phyloP scores from a whole-genome alignment of 257 asterid genomes.

The Solanum clarkiae region DNA sequence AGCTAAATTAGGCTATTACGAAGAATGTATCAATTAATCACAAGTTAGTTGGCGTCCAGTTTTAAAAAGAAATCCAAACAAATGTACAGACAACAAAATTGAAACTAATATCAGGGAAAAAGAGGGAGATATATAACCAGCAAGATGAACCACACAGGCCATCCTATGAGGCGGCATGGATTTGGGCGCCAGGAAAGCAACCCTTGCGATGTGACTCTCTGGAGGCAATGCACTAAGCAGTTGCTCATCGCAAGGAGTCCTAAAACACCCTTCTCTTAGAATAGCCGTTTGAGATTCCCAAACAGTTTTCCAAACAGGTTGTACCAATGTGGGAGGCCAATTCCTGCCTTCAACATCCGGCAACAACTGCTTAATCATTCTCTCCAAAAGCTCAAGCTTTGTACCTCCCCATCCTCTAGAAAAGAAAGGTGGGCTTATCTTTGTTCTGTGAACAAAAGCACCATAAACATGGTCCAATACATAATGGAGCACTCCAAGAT shows the following conservation, averaged over 20 bases:
- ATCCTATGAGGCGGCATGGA: conserved; percentile 38
- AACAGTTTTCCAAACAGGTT: conserved; percentile 74
- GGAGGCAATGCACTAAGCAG: conserved; percentile 87
- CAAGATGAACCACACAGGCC: conserved; percentile 98
- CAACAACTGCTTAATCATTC: conserved; percentile 58
- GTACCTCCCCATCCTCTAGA: conserved; percentile 96
- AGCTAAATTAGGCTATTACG: neutral
- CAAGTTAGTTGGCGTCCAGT: neutral
- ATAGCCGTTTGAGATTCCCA: conserved; percentile 78
- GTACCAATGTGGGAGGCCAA: conserved; percentile 69
- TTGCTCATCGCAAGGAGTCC: conserved; percentile 68
- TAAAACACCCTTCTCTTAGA: conserved; percentile 74
- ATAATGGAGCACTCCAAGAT: conserved; percentile 76
- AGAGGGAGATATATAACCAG: conserved; percentile 35
- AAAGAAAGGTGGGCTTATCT: conserved; percentile 70
- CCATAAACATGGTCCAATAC: conserved; percentile 85
- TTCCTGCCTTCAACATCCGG: conserved; percentile 55
- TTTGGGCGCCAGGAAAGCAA: conserved; percentile 79
- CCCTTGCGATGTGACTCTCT: conserved; percentile 78
- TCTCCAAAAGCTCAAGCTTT: conserved; percentile 78
- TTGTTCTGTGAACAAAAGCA: conserved; percentile 82
- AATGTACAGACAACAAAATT: neutral
- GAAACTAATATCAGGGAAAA: neutral
- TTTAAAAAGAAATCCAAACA: neutral
- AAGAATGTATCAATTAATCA: neutral